Conservation (phyloP, 306 rosid species). For the Castanea sativa region DNA sequence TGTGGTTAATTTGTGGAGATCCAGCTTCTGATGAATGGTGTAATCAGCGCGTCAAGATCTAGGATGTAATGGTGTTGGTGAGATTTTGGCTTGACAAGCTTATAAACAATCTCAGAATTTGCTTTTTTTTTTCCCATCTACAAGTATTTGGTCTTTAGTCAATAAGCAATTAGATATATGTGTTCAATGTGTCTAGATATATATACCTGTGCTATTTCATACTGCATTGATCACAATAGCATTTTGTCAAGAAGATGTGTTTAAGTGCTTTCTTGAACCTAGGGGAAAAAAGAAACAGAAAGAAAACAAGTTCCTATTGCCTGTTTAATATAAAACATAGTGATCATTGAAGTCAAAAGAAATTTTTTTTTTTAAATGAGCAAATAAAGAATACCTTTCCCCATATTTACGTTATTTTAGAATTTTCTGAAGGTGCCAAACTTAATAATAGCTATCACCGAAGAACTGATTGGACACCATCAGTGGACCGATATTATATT, state of each 20-base stretch:
- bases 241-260: background rate
- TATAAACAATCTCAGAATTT: background rate
- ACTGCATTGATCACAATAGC: background rate
- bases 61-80: conserved; percentile 27
- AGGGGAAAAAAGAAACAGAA: background rate
- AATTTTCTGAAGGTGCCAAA: no score
- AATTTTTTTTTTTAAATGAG: no score
- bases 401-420: no score
- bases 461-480: no score
- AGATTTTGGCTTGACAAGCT: conserved; percentile 15
- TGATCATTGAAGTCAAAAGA: no score
- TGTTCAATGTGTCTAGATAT: background rate
- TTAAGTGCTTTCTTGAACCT: background rate
- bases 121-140: background rate
- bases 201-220: background rate
- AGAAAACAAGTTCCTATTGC: background rate
- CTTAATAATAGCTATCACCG: no score
- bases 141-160: background rate
- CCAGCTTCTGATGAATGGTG: conserved; percentile 22
- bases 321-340: no score
- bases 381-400: no score
- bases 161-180: background rate
- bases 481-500: no score
- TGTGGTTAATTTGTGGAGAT: conserved; percentile 56
- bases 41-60: conserved; percentile 20